phyloP scores from a whole-genome alignment of 2,329 filamentous ascomycete species.

The Aspergillus niger region DNA sequence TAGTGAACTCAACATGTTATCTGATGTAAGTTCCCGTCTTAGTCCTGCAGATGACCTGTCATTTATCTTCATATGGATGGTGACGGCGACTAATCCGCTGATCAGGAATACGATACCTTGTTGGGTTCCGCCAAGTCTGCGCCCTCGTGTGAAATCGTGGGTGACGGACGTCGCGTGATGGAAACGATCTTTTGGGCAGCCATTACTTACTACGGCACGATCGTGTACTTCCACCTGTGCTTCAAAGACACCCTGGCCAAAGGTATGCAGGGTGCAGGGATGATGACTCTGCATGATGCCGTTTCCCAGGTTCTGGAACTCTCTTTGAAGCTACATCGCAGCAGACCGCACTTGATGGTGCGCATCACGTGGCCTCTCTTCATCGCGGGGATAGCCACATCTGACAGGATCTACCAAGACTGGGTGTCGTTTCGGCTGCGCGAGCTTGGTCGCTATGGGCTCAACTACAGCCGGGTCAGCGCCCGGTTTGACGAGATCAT shows the following conservation, averaged over 20 bases:
- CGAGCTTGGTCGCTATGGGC: slow-evolving; percentile 28
- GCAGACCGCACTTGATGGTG: slow-evolving; percentile 24
- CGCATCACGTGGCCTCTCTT: slow-evolving; percentile 31
- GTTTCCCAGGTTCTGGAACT: slow-evolving; percentile 27
- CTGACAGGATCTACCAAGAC: slow-evolving; percentile 29
- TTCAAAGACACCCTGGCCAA: slow-evolving; percentile 18
- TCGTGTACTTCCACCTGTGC: slow-evolving; percentile 29
- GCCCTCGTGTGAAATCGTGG: slow-evolving; percentile 22
- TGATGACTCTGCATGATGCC: slow-evolving; percentile 21
- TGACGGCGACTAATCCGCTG: neutral
- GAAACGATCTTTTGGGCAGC: slow-evolving; percentile 29
- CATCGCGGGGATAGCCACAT: slow-evolving; percentile 29
- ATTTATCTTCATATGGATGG: neutral
- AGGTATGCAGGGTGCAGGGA: slow-evolving; percentile 5
- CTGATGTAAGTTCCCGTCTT: slow-evolving; percentile 19
- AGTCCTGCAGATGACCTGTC: neutral
- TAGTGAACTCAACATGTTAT: slow-evolving; percentile 22
- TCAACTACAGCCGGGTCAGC: slow-evolving; percentile 27
- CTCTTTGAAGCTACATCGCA: slow-evolving; percentile 26
- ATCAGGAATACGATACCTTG: slow-evolving; percentile 27
- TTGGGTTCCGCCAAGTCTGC: slow-evolving; percentile 22
- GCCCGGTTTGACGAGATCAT: slow-evolving; percentile 27
- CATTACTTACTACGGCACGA: slow-evolving; percentile 27
- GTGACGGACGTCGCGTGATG: slow-evolving; percentile 25
- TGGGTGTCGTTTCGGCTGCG: slow-evolving; percentile 32